Evolutionary conservation across 1,139 yeast genomes (phyloP), one percentile per base, ranked within the genome.

Genomic region (Saccharomyces hybrid): DNA sequence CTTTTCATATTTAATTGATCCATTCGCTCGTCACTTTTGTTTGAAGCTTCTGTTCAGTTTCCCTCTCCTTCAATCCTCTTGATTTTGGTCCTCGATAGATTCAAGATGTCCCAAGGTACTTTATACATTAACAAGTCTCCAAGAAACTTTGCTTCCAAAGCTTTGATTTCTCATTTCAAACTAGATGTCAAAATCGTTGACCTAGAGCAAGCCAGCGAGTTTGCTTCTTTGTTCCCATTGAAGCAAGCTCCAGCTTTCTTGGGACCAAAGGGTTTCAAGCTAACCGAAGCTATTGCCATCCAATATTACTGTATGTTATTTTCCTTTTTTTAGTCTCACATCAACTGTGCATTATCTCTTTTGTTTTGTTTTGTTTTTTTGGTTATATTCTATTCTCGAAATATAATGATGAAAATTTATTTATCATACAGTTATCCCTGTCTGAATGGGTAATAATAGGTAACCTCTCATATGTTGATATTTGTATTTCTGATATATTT

Each of bases 261-360:
- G 67, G 93, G 91, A 58, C 83, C 87, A 64, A 84, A 88, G 73
- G 96, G 96, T 58, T 81, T 78, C 78, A 81, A 82, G 71, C 77
- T 90, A 69, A 78, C 81, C 66, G 97, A 91, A 80, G 77, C 79
- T 63, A 77, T 86, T 68, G 96, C 97, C 61, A 78, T 91, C 68
- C 70, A 71, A 58, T 64, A 73, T 60, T 77, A 78, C 55, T 56
- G 59, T 56, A 54, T 54, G 55, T 51, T 53, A 27, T 47, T 69
- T 19, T 32, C 32, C 31, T 44, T 32, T 27, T 27, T 27, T 34
- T 44, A 28, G 0, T 21, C n/a, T 16, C 16, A n/a, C 14, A 28
- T 49, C 28, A 21, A n/a, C 14, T 29, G 12, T 9, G 11, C n/a
- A 24, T 24, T 28, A 9, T 28, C 47, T 41, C 12, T 41, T 51